phyloP scores from a whole-genome alignment of 495 filamentous ascomycete genomes.

The Annulohypoxylon nitens region DNA sequence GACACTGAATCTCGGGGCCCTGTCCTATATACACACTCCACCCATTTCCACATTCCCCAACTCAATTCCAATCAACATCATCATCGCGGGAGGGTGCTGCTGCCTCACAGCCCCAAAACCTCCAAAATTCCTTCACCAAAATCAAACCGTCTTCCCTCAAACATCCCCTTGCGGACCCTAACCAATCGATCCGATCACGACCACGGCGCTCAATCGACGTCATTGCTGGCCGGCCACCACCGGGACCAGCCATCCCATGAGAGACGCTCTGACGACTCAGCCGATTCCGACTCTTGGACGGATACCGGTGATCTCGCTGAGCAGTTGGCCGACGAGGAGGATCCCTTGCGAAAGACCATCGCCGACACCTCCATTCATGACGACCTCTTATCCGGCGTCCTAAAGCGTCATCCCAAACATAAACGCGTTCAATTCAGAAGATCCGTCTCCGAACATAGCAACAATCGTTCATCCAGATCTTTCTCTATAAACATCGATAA shows the following conservation, averaged over 20 bases:
- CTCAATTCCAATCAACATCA: conserved; percentile 45
- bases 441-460: conserved; percentile 51
- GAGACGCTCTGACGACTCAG: conserved; percentile 73
- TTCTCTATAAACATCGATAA: conserved; percentile 70
- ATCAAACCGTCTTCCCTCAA: conserved; percentile 66
- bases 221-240: conserved; percentile 57
- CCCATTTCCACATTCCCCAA: conserved; percentile 49
- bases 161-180: conserved; percentile 73
- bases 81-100: conserved; percentile 67
- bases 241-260: conserved; percentile 54
- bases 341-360: conserved; percentile 77
- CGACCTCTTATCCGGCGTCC: conserved; percentile 62
- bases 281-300: conserved; percentile 82
- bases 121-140: conserved; percentile 70
- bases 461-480: conserved; percentile 39
- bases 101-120: conserved; percentile 68
- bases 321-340: conserved; percentile 84
- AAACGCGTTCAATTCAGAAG: conserved; percentile 64
- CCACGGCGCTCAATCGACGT: conserved; percentile 55
- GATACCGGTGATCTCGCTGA: conserved; percentile 94
- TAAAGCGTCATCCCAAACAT: conserved; percentile 57
- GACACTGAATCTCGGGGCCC: conserved; percentile 44
- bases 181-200: conserved; percentile 54
- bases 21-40: conserved; percentile 52
- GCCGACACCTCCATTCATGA: conserved; percentile 71